Evolutionary conservation across 2,329 filamentous ascomycete species (phyloP).

Genomic region (Rutstroemia sp.): DNA sequence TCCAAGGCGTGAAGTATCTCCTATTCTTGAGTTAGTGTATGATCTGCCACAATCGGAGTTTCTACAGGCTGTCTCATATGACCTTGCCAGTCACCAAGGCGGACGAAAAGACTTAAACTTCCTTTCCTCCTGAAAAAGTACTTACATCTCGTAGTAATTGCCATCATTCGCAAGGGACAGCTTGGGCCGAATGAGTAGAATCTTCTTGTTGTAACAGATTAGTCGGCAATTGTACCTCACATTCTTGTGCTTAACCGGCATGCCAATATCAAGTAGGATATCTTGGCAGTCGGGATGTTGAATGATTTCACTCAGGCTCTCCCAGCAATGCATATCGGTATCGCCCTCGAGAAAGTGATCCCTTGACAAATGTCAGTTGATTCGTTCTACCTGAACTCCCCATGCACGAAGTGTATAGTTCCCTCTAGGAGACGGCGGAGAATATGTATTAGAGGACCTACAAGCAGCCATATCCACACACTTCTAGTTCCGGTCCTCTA

Average conservation of each 20-base stretch:
- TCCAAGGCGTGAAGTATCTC: constrained; percentile 57
- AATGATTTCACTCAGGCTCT: constrained; percentile 47
- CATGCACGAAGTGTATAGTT: no score
- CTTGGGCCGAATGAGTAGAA: constrained; percentile 67
- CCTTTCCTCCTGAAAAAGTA: no score
- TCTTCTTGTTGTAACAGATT: constrained; percentile 51
- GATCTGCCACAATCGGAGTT: no score
- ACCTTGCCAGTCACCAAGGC: no score
- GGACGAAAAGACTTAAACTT: no score
- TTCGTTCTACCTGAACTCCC: no score
- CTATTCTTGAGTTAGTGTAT: constrained; percentile 37
- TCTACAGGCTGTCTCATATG: no score
- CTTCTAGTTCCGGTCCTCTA: constrained; percentile 36
- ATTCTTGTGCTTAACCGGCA: constrained; percentile 56
- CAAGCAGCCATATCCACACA: constrained; percentile 43
- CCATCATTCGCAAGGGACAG: constrained; percentile 65
- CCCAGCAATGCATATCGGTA: constrained; percentile 40
- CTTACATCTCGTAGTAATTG: constrained; percentile 37
- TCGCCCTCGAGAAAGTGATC: constrained; percentile 33
- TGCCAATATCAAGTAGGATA: constrained; percentile 58
- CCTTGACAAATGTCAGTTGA: not conserved
- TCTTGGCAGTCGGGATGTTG: constrained; percentile 51
- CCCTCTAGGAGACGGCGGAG: no score
- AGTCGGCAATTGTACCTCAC: constrained; percentile 54
- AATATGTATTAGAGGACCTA: not conserved